Evolutionary conservation across 2,329 filamentous ascomycete genomes (phyloP), one percentile per base, ranked within the genome.

Genomic region (Periconia sp.): DNA sequence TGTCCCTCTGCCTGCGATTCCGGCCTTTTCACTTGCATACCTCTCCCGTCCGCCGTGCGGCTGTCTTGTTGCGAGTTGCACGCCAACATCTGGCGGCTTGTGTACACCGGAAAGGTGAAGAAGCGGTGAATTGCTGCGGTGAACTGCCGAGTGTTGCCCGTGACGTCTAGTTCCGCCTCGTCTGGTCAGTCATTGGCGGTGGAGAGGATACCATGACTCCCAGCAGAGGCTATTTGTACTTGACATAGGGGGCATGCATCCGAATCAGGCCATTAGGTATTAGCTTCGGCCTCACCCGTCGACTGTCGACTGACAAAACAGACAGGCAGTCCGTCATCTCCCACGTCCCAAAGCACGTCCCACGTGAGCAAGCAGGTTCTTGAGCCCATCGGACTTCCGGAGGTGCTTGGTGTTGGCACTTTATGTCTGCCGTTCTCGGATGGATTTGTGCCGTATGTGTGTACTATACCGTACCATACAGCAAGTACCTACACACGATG

Each of bases 241-340:
- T 27, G 23, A 5, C 23, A 27, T 27, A 52, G 57, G 48, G 58
- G 58, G 49, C 51, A 58, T 61, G 54, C 55, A 57, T 58, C 57
- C 59, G 56, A 55, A 63, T 61, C 58, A 58, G 60, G 62, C 58
- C 54, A 27, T 27, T 27, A 27, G 23, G 5, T 27, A 27, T 56
- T 59, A 67, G 66, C 64, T 63, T 62, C 68, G 68, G 68, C 65
- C 62, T 64, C 61, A 63, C 55, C 68, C 66, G 66, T 63, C 56
- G 56, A 57, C 59, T 59, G 23, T 27, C 23, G 23, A 27, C 23
- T 5, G 23, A 27, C 23, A 3, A 27, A 27, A 27, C 5, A 27
- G 8, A 27, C 23, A 27, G 23, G 8, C 23, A 27, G 23, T 23
- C 53, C 52, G 41, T 50, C 49, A 33, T 59, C 40, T 45, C 53